Percentiles rank a stretch among this genome's conserved stretches.
phyloP scores from a whole-genome alignment of 768 basidiomycete genomes.

The Tulasnella sp. region DNA sequence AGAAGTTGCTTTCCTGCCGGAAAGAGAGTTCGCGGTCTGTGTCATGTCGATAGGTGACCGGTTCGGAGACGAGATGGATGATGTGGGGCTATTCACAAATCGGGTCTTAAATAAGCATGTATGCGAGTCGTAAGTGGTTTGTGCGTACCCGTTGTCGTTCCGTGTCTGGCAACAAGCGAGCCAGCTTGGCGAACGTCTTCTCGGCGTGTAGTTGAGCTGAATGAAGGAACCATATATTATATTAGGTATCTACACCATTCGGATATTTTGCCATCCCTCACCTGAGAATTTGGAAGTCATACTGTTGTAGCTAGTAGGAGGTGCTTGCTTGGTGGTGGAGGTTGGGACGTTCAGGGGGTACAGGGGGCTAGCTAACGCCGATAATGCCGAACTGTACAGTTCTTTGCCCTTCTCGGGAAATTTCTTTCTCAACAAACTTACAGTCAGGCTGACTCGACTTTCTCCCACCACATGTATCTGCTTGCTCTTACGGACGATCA shows the following conservation, averaged over 20 bases:
- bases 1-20: conserved; percentile 80
- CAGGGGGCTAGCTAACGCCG: not conserved
- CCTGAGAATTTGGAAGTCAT: conserved; percentile 12
- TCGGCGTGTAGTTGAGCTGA: conserved; percentile 39
- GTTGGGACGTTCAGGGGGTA: not conserved
- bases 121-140: not conserved
- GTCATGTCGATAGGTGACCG: conserved; percentile 69
- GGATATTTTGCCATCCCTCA: not conserved
- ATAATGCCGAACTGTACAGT: conserved; percentile 2
- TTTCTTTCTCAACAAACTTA: not conserved
- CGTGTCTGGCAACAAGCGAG: conserved; percentile 52
- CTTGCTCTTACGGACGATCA: not conserved
- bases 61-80: conserved; percentile 66
- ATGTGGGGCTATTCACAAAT: conserved; percentile 61
- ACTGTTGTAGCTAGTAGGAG: not conserved
- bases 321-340: not conserved
- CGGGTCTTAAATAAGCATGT: not conserved
- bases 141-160: conserved; percentile 59
- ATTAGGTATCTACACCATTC: not conserved
- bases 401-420: conserved; percentile 4
- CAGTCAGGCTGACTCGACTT: conserved; percentile 4
- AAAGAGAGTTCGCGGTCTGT: conserved; percentile 83
- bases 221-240: not conserved
- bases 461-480: not conserved
- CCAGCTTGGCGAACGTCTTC: conserved; percentile 59